These are phyloP conservation scores for Nannochloropsis oceanica DNA, from an alignment of 108 stramenopile genomes.

Conservation along the genomic window DNA sequence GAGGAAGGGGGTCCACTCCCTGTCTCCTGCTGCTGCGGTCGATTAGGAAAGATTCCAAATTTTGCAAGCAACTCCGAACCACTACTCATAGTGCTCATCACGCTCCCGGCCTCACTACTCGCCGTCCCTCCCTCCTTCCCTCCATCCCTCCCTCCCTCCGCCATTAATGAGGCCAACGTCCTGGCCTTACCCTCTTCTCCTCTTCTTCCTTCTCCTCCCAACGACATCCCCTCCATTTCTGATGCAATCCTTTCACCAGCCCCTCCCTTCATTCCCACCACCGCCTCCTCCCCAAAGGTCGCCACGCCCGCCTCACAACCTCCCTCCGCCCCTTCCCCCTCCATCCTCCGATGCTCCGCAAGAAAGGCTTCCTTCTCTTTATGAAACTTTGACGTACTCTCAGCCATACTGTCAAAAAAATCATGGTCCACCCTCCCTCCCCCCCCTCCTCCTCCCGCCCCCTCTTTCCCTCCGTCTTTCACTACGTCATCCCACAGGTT, in stretches of 20 bases:
- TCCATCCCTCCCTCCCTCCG: not conserved
- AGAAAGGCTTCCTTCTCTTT: not conserved
- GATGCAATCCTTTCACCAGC: not conserved
- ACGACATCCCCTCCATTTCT: not conserved
- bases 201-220: not conserved
- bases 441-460: not conserved
- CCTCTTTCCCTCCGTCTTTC: not conserved
- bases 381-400: not conserved
- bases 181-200: not conserved
- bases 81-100: not conserved
- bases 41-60: not conserved
- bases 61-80: not conserved
- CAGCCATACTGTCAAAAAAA: not conserved
- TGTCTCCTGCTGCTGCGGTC: not conserved
- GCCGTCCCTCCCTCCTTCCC: not conserved
- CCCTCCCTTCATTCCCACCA: not conserved
- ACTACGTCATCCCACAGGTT: not conserved
- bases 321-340: not conserved
- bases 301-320: not conserved
- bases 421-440: not conserved
- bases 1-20: not conserved
- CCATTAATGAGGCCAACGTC: not conserved
- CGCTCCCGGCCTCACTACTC: not conserved
- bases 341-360: not conserved
- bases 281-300: not conserved